Conservation (phyloP, 2,329 filamentous ascomycete species). For the Pezicula neosporulosa region DNA sequence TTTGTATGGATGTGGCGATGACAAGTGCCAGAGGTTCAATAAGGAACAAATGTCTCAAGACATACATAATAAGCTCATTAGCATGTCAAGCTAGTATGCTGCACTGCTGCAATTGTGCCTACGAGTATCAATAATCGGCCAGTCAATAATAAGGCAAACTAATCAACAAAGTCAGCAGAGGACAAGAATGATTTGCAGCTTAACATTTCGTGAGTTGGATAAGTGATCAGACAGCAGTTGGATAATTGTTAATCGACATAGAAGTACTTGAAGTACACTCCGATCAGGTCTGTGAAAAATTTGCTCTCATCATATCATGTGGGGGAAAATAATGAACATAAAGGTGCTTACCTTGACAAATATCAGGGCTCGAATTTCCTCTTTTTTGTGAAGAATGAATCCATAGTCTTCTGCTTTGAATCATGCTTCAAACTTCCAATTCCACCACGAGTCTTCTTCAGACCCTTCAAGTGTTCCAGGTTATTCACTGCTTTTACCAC, state of each 20-base stretch:
- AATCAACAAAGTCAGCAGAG: not conserved
- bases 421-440: conserved; percentile 79
- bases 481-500: conserved; percentile 63
- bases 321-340: conserved; percentile 14
- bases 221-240: conserved; percentile 76
- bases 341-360: conserved; percentile 35
- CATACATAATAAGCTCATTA: no score
- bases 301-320: conserved; percentile 63
- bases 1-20: no score
- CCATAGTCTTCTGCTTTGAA: conserved; percentile 69
- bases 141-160: not conserved
- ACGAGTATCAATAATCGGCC: not conserved
- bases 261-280: conserved; percentile 40
- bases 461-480: conserved; percentile 64
- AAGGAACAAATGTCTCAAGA: no score
- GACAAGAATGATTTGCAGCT: not conserved
- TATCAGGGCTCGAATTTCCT: conserved; percentile 27
- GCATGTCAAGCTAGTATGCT: no score
- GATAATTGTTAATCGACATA: conserved; percentile 68
- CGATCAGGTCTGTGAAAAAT: conserved; percentile 82
- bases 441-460: conserved; percentile 78
- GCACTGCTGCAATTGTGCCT: no score
- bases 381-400: conserved; percentile 69
- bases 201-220: not conserved
- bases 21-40: no score